Evolutionary conservation across 75 land plant genomes (phyloP).

Genomic region (Cunninghamia lanceolata): DNA sequence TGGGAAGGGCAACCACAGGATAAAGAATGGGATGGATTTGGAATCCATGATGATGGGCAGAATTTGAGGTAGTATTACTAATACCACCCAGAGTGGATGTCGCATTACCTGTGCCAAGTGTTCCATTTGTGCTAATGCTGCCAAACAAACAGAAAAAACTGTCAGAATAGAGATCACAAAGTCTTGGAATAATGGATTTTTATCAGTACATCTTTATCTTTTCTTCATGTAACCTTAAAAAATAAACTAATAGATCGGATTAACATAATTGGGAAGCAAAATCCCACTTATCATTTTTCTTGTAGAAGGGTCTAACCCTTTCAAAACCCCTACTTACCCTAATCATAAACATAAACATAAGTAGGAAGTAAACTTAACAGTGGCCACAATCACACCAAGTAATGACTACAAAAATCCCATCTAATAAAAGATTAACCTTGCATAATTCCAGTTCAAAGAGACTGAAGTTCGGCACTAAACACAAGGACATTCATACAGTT

Average conservation of each 20-base stretch:
- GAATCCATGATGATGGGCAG: background rate
- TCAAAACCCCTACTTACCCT: too few relatives aligned
- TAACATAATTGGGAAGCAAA: too few relatives aligned
- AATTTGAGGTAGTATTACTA: background rate
- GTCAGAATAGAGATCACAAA: background rate
- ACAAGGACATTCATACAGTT: background rate
- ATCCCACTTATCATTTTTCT: too few relatives aligned
- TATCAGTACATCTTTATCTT: too few relatives aligned
- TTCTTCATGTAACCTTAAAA: background rate
- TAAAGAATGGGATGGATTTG: constrained; percentile 1
- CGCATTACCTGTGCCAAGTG: background rate
- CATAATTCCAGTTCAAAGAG: background rate
- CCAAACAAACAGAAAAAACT: background rate
- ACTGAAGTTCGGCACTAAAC: background rate
- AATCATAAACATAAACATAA: too few relatives aligned
- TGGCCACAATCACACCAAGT: background rate
- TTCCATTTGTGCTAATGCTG: constrained; percentile 2
- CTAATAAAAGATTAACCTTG: background rate
- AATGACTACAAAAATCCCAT: background rate
- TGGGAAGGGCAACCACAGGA: background rate
- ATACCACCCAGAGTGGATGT: background rate
- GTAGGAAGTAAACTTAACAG: too few relatives aligned
- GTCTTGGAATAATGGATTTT: too few relatives aligned
- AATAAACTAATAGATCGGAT: background rate
- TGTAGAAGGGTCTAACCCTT: too few relatives aligned